phyloP scores from a whole-genome alignment of 192 early-diverging fungal genomes.

The Coemansia sp. region DNA sequence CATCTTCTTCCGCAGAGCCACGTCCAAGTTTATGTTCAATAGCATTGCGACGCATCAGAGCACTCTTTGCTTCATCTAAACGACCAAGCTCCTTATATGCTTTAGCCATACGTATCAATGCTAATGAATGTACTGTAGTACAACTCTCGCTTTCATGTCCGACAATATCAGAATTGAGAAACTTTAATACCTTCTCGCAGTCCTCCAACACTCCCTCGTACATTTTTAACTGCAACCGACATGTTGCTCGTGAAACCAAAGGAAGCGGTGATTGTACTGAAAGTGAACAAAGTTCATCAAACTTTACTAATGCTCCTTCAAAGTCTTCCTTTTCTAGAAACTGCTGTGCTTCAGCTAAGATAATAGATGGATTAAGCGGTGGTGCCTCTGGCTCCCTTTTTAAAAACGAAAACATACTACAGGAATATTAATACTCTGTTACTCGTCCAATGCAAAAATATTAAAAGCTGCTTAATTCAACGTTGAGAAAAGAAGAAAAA shows the following conservation, averaged over 20 bases:
- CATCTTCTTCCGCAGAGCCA: slow-evolving; percentile 12
- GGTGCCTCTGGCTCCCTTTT: slow-evolving; percentile 42
- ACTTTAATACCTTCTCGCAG: slow-evolving; percentile 51
- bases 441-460: neutral
- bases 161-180: slow-evolving; percentile 47
- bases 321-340: slow-evolving; percentile 46
- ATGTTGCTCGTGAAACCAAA: slow-evolving; percentile 50
- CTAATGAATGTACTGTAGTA: slow-evolving; percentile 54
- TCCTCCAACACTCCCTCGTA: slow-evolving; percentile 50
- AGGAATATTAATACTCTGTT: neutral
- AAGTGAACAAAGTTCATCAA: slow-evolving; percentile 53
- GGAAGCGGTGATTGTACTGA: slow-evolving; percentile 53
- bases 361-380: slow-evolving; percentile 31
- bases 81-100: slow-evolving; percentile 54
- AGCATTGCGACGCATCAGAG: slow-evolving; percentile 52
- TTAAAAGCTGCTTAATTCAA: neutral
- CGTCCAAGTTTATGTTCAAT: slow-evolving; percentile 54
- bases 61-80: slow-evolving; percentile 47
- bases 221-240: slow-evolving; percentile 46
- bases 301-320: slow-evolving; percentile 47
- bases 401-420: slow-evolving; percentile 35
- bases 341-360: slow-evolving; percentile 52
- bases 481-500: neutral
- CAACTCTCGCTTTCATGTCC: slow-evolving; percentile 49
- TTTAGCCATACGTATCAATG: slow-evolving; percentile 57